Conservation (phyloP, 2,329 filamentous ascomycete species). For the Venturia pyrina region DNA sequence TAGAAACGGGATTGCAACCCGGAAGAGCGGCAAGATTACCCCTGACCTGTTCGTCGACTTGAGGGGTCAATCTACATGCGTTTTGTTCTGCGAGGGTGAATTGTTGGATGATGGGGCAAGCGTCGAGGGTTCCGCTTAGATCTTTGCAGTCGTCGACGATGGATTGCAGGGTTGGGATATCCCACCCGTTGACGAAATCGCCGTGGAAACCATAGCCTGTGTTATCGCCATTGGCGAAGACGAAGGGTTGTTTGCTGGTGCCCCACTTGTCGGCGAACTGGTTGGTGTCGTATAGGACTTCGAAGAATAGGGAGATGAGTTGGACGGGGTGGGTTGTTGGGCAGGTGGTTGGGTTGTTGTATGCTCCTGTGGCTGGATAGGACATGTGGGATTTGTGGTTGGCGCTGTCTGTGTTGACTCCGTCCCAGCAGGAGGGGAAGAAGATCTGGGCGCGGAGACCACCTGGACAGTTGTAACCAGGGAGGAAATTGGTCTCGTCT, state of each 20-base stretch:
- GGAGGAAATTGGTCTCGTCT: conserved; percentile 47
- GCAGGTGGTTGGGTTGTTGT: conserved; percentile 32
- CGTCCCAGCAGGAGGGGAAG: conserved; percentile 30
- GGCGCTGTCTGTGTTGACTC: conserved; percentile 24
- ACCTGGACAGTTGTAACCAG: conserved; percentile 44
- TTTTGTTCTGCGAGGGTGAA: conserved; percentile 33
- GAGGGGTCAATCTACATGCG: conserved; percentile 40
- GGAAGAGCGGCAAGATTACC: conserved; percentile 39
- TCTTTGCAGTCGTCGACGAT: conserved; percentile 59
- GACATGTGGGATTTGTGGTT: conserved; percentile 44
- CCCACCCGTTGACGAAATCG: conserved; percentile 65
- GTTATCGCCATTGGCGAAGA: conserved; percentile 58
- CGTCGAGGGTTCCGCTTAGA: conserved; percentile 45
- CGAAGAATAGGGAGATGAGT: conserved; percentile 32
- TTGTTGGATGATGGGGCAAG: conserved; percentile 4
- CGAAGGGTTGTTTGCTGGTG: conserved; percentile 52
- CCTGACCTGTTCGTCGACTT: conserved; percentile 33
- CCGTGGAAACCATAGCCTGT: conserved; percentile 62
- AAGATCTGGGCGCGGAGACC: conserved; percentile 28
- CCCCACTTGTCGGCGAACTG: conserved; percentile 33
- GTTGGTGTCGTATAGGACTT: conserved; percentile 27
- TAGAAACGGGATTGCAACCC: conserved; percentile 48
- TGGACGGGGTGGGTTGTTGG: conserved; percentile 28
- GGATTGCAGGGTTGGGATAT: conserved; percentile 55
- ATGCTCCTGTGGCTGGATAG: conserved; percentile 27